Conservation (phyloP, 2,329 filamentous ascomycete species). For the Coniochaeta sp. region DNA sequence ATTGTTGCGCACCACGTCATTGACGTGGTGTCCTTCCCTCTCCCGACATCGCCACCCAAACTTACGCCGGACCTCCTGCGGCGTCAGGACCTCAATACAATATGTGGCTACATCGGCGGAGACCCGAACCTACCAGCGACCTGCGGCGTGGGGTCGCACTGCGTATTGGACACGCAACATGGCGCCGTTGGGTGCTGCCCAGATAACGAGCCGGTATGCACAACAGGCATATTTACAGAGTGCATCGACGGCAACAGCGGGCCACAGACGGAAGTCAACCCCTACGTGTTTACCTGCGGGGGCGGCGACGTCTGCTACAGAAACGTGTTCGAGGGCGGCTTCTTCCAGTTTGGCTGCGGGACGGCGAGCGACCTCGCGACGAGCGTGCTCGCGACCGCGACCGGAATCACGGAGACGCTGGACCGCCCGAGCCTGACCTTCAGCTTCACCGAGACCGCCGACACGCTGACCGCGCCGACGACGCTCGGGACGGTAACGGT, state of each 20-base stretch:
- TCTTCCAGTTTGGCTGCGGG: conserved; percentile 51
- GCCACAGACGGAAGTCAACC: conserved; percentile 43
- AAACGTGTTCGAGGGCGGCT: conserved; percentile 48
- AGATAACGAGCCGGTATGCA: conserved; percentile 39
- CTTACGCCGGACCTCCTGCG: conserved; percentile 22
- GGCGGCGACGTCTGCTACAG: conserved; percentile 45
- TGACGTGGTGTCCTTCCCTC: conserved; percentile 23
- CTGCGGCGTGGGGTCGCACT: conserved; percentile 50
- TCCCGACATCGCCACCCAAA: conserved; percentile 32
- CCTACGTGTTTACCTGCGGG: conserved; percentile 50
- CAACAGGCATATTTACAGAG: conserved; percentile 47
- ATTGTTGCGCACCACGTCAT: conserved; percentile 21
- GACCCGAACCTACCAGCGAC: conserved; percentile 45
- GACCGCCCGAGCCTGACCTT: conserved; percentile 31
- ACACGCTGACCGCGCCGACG: conserved; percentile 31
- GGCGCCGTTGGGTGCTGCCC: conserved; percentile 51
- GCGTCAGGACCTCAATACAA: conserved; percentile 40
- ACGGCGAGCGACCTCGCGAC: conserved; percentile 39
- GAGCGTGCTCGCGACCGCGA: conserved; percentile 38
- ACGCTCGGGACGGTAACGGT: conserved; percentile 24
- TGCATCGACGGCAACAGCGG: conserved; percentile 47
- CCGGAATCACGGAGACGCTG: conserved; percentile 29
- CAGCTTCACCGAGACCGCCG: conserved; percentile 30
- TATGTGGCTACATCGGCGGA: conserved; percentile 52
- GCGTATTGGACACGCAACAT: conserved; percentile 42